Base-by-base conservation (phyloP, 177 flowering plant species). In the Vitis hybrid region DNA sequence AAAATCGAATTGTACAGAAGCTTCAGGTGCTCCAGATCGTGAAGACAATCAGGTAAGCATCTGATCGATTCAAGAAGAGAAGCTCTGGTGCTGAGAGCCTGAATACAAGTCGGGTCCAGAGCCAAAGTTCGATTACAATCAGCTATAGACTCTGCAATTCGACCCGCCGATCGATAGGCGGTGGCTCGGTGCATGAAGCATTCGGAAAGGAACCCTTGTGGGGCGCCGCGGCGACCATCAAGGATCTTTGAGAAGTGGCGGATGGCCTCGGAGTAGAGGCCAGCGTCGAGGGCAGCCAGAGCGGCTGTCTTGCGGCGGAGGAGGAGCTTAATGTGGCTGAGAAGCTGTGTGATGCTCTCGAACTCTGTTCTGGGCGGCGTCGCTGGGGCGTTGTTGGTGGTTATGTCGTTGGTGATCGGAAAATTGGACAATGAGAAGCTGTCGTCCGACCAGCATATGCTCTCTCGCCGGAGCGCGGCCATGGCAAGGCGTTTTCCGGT, bases 211-310 rank as follows among this genome's bases (percentile, higher is more conserved):
- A 96, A 96, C 10, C 89, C 90, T 63, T 89, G 97, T 0, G 99
- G 98, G 26, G 87, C 90, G 4, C 88, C 84, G 2, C 97, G 91
- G 15, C 97, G 91, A 33, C 90, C 82, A 26, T 94, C 99, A 1
- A 92, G 79, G 51, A 96, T 90, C 76, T 96, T 96, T 13, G 90
- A 80, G 85, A 96, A 94, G 72, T 94, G 98, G 20, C 99, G 84
- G 66, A 92, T 89, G 39, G 99, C 86, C 78, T 94, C 99, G 3
- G 92, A 64, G 76, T 88, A 77, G 12, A 92, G 84, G 1, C 98
- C 99, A 3, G 96, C 97, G 11, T 96, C 96, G 5, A 92, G 88
- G 60, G 99, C 98, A 0, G 99, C 95, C 0, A 92, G 52, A 0
- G 97, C 99, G 0, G 98, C 95, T 0, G 97, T 74, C 0, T 88